A percentile compares a stretch with the other conserved stretches of the same genome.
Evolutionary conservation across 2,329 filamentous ascomycete genomes (phyloP).

Genomic region (Fusarium abutilonis): DNA sequence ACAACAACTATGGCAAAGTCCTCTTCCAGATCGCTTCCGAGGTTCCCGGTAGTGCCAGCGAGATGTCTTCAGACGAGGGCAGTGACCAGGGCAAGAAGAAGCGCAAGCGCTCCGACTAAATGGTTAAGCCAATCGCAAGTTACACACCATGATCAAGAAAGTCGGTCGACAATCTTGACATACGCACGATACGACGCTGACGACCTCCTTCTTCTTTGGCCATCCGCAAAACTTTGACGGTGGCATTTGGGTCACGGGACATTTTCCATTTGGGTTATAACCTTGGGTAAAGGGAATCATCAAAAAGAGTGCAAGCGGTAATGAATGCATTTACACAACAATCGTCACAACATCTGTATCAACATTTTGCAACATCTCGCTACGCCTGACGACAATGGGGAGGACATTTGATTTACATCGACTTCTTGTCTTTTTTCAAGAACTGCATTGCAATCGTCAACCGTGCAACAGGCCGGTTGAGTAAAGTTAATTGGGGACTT

Average conservation of each 20-base stretch:
- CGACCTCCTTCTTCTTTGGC: constrained; percentile 47
- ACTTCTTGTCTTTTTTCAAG: constrained; percentile 34
- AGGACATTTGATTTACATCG: constrained; percentile 42
- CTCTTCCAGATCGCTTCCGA: constrained; percentile 84
- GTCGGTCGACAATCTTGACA: constrained; percentile 39
- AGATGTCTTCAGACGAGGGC: constrained; percentile 65
- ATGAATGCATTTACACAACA: constrained; percentile 53
- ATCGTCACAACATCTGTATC: constrained; percentile 57
- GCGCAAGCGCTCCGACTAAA: constrained; percentile 80
- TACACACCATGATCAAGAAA: constrained; percentile 35
- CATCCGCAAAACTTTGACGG: constrained; percentile 33
- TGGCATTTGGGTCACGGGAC: constrained; percentile 47
- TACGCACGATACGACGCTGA: constrained; percentile 50
- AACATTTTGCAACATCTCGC: constrained; percentile 50
- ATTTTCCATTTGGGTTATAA: constrained; percentile 40
- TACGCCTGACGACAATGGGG: constrained; percentile 44
- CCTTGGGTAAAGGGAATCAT: constrained; percentile 49
- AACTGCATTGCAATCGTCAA: constrained; percentile 40
- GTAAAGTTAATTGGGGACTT: constrained; percentile 36
- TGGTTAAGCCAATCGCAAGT: constrained; percentile 18
- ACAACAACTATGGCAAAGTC: constrained; percentile 75
- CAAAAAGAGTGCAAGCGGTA: constrained; percentile 54
- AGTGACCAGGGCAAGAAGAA: constrained; percentile 63
- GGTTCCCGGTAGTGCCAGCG: constrained; percentile 71
- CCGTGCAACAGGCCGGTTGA: constrained; percentile 30